A percentile compares a stretch with the other conserved stretches of the same genome.
phyloP scores from a whole-genome alignment of 73 alveolate genomes.

The Tetrahymena borealis region DNA sequence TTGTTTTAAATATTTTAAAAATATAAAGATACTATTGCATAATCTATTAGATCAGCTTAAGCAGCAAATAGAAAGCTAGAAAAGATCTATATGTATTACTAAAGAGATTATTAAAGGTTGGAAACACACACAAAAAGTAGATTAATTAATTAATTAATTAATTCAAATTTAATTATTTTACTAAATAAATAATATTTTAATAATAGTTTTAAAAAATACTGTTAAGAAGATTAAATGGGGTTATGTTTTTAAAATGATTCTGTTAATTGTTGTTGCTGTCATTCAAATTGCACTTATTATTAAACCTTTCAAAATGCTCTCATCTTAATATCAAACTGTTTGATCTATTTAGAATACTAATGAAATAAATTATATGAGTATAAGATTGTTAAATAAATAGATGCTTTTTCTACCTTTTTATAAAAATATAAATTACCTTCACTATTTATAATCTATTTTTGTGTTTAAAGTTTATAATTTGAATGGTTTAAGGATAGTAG shows the following conservation, averaged over 20 bases:
- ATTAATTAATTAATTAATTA: neutral
- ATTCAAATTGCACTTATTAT: neutral
- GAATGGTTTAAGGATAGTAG: too few species aligned
- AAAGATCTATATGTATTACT: neutral
- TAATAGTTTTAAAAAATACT: neutral
- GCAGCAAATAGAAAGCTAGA: neutral
- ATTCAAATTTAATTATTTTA: neutral
- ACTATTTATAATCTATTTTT: too few species aligned
- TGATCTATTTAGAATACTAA: neutral
- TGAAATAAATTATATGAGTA: neutral
- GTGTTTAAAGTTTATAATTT: too few species aligned
- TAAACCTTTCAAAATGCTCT: neutral
- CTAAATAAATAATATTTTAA: neutral
- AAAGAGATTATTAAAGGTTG: neutral
- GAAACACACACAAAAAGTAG: neutral
- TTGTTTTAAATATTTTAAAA: neutral
- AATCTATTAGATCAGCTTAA: neutral
- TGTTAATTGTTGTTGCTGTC: neutral
- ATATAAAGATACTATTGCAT: neutral
- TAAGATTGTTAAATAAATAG: too few species aligned
- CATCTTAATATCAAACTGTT: neutral
- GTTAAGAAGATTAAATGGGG: neutral
- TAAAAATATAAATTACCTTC: too few species aligned
- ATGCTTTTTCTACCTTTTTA: too few species aligned
- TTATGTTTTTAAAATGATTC: neutral